Percentiles rank a stretch among this genome's conserved stretches.
Evolutionary conservation across 78 protist species (phyloP).

Genomic region (Speleostelium caveatum): DNA sequence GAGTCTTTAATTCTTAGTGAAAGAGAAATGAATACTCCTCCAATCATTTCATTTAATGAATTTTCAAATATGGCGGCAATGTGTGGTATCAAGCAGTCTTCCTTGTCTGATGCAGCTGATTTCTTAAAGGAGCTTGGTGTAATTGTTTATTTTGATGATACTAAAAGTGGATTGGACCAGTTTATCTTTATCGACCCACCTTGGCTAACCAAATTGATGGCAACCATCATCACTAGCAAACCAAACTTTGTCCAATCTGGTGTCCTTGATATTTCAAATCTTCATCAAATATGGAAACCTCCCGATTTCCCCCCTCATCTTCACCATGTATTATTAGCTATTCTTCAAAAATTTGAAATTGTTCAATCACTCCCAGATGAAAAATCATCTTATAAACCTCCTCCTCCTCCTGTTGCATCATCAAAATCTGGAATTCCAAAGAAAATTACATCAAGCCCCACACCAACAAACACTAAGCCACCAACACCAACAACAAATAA

Average conservation of each 20-base stretch:
- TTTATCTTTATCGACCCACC: slow-evolving; percentile 72
- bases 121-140: slow-evolving; percentile 56
- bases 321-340: slow-evolving; percentile 64
- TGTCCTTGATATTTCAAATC: slow-evolving; percentile 52
- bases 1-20: slow-evolving; percentile 49
- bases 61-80: slow-evolving; percentile 40
- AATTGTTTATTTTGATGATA: slow-evolving; percentile 60
- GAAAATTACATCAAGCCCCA: not conserved
- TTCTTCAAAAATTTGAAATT: slow-evolving; percentile 77
- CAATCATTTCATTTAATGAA: slow-evolving; percentile 48
- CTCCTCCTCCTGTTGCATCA: not conserved
- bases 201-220: slow-evolving; percentile 67
- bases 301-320: slow-evolving; percentile 80
- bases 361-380: slow-evolving; percentile 67
- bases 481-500: not conserved
- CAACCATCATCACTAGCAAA: slow-evolving; percentile 58
- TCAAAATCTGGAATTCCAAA: not conserved
- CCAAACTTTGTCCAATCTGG: slow-evolving; percentile 79
- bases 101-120: slow-evolving; percentile 15
- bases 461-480: not conserved
- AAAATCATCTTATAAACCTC: not conserved
- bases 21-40: slow-evolving; percentile 75
- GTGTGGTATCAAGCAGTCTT: slow-evolving; percentile 30
- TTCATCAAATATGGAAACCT: slow-evolving; percentile 81
- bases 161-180: slow-evolving; percentile 43